Evolutionary conservation across 1,284 basidiomycete species (phyloP).

Genomic region (Gymnopus androsaceus): DNA sequence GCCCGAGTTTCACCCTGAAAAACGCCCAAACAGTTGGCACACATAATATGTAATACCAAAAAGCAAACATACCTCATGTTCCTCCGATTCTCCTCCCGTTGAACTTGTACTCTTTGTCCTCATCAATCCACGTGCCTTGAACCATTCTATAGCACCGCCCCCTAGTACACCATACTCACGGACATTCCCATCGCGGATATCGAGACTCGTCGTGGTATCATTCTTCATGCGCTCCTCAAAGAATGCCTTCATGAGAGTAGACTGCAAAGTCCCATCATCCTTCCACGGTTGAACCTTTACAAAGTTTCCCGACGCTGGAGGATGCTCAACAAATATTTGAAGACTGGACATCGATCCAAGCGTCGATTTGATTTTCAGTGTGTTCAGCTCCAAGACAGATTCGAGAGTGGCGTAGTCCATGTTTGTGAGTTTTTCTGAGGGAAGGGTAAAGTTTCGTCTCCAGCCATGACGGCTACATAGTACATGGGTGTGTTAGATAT

Average conservation of each 20-base stretch:
- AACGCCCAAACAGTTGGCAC: no score
- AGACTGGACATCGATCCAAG: no score
- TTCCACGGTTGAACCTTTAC: conserved; percentile 28
- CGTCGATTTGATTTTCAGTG: conserved; percentile 26
- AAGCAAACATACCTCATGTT: conserved; percentile 5
- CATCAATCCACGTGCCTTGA: conserved; percentile 10
- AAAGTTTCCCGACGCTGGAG: conserved; percentile 26
- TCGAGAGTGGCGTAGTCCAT: conserved; percentile 29
- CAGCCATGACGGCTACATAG: conserved; percentile 31
- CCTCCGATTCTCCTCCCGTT: neutral
- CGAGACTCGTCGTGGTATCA: conserved; percentile 25
- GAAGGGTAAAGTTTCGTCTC: conserved; percentile 29
- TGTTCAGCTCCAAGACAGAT: conserved; percentile 28
- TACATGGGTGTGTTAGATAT: no score
- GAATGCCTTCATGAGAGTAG: conserved; percentile 26
- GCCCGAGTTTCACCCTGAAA: no score
- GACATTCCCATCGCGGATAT: conserved; percentile 27
- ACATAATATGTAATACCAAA: neutral
- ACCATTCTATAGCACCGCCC: conserved; percentile 19
- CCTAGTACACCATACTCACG: conserved; percentile 21
- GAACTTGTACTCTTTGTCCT: neutral
- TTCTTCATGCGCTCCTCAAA: conserved; percentile 24
- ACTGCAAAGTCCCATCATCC: conserved; percentile 29
- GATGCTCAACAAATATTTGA: conserved; percentile 29
- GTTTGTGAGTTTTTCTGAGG: conserved; percentile 24